Evolutionary conservation across 2,329 filamentous ascomycete genomes (phyloP).

Genomic region (Sclerotinia minor): DNA sequence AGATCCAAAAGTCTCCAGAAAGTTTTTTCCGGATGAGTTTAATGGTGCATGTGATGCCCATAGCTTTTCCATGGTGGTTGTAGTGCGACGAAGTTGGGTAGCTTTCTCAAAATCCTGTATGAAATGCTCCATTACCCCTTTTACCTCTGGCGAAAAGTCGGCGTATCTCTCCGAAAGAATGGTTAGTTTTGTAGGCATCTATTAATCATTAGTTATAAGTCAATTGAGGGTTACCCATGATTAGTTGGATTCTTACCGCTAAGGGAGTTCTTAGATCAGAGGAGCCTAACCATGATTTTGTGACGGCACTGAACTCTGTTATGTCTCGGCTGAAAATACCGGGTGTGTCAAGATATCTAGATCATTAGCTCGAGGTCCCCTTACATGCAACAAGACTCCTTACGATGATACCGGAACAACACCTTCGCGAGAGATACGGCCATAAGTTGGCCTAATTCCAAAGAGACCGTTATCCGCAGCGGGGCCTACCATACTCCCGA

Average conservation of each 20-base stretch:
- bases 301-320: conserved; percentile 16
- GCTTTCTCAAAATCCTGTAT: conserved; percentile 21
- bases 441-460: conserved; percentile 29
- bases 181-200: conserved; percentile 10
- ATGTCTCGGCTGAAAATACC: conserved; percentile 31
- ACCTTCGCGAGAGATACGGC: conserved; percentile 24
- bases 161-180: conserved; percentile 7
- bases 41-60: conserved; percentile 5
- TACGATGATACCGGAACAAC: conserved; percentile 28
- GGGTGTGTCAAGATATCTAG: conserved; percentile 31
- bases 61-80: conserved; percentile 5
- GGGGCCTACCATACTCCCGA: conserved; percentile 33
- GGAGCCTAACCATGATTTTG: conserved; percentile 23
- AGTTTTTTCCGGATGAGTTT: background rate
- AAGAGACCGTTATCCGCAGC: conserved; percentile 30
- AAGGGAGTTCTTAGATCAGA: background rate
- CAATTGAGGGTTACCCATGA: fast-evolving
- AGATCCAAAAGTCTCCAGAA: conserved; percentile 8
- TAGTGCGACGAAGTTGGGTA: background rate
- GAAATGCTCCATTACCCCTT: conserved; percentile 18
- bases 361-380: background rate
- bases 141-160: background rate
- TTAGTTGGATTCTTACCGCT: background rate
- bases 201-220: background rate
- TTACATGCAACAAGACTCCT: background rate